Percentiles rank a stretch among this genome's conserved stretches.
phyloP scores from a whole-genome alignment of 441 rosid species.

The Syzygium syzygioides region DNA sequence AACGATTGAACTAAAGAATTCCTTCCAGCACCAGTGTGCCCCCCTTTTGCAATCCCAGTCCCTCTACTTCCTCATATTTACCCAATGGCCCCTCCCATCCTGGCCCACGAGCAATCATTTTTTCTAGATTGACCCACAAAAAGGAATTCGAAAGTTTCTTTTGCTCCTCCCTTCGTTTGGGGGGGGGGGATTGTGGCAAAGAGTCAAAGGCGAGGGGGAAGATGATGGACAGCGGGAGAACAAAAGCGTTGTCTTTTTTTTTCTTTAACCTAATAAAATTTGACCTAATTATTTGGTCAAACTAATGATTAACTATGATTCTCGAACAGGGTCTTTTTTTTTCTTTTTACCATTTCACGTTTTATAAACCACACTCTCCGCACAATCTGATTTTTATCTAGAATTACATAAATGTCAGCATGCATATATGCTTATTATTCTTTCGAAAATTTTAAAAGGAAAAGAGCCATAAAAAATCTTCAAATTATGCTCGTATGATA shows the following conservation, averaged over 20 bases:
- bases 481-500: too few species aligned
- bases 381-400: not conserved
- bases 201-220: not conserved
- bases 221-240: not conserved
- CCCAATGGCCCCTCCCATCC: not conserved
- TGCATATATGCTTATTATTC: rapidly evolving
- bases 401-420: not conserved
- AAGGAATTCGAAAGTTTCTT: not conserved
- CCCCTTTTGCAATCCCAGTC: not conserved
- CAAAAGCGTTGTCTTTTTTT: not conserved
- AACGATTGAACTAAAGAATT: slow-evolving; percentile 31
- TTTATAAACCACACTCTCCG: not conserved
- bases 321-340: not conserved
- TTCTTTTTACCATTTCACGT: not conserved
- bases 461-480: too few species aligned
- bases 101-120: not conserved
- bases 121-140: not conserved
- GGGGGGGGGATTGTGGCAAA: not conserved
- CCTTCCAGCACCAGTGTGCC: not conserved
- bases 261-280: not conserved
- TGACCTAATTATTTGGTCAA: not conserved
- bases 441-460: not conserved
- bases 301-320: not conserved
- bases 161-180: not conserved
- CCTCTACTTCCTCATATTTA: not conserved